Evolutionary conservation across 768 basidiomycete species (phyloP), one percentile per base, ranked within the genome.

Genomic region (Psilocybe sp.): DNA sequence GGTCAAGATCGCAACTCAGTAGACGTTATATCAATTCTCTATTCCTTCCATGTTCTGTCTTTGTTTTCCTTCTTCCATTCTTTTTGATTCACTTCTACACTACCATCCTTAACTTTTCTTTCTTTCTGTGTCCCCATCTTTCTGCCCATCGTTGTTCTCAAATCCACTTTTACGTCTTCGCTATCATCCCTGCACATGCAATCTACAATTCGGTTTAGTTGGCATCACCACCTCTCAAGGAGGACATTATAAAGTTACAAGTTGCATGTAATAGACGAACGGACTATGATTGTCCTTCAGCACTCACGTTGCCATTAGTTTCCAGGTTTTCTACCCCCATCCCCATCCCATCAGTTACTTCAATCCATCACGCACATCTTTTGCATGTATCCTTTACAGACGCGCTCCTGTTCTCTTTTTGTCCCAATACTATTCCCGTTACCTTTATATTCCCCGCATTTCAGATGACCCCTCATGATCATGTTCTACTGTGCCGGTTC

Each of bases 1-100:
- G 84, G 80, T 90, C 59, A 92, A 87, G 71, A 74, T 74, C 19
- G 89, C 89, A 37, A 90, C 89, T 33, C 80, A 81, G 75, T 89
- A 84, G 72, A 79, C 59, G 41, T 14, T 52, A 44, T 46, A 52
- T 42, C 39, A 50, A 51, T 50, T 54, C 44, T 51, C 40, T 53
- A 51, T 54, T 51, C 52, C 51, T 51, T 53, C 52, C 49, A 52
- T 44, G 47, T 53, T 55, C 46, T 51, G 45, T 54, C 54, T 63
- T 59, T 58, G 49, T 51, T 54, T 58, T 54, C 56, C 51, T 51
- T 60, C 49, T 56, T 54, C 55, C 44, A 61, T 51, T 67, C 55
- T 50, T 45, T 59, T 57, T 55, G 56, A 46, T 49, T 47, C 47
- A 46, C 47, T 43, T 32, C 51, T 52, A 38, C 40, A 18, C 28